Evolutionary conservation across 179 eudicot genomes (phyloP).

Genomic region (Spergularia azorica): DNA sequence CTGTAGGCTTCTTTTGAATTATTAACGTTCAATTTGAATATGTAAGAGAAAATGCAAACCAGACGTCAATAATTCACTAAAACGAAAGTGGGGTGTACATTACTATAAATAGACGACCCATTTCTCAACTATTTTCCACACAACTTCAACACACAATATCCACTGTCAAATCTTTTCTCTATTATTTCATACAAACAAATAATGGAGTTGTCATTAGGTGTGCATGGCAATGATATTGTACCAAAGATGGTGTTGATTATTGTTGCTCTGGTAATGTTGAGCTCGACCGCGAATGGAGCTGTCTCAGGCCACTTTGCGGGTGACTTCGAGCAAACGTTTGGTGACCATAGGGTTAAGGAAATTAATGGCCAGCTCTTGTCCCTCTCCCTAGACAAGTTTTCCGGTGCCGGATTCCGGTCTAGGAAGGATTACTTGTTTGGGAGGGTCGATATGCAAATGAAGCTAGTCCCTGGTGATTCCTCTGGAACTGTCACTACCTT

Average conservation of each 20-base stretch:
- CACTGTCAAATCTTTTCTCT: not conserved
- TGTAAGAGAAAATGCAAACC: too few species aligned
- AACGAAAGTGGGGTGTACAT: not conserved
- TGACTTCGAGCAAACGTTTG: conserved; percentile 44
- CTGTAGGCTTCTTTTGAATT: too few species aligned
- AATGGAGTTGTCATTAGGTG: conserved; percentile 4
- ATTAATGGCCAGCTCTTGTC: conserved; percentile 29
- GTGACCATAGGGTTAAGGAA: conserved; percentile 33
- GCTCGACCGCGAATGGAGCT: conserved; percentile 4
- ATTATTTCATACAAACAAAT: not conserved
- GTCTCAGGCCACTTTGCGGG: conserved; percentile 29
- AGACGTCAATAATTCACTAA: too few species aligned
- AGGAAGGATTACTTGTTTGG: conserved; percentile 45
- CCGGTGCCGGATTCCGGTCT: conserved; percentile 46
- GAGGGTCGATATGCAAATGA: conserved; percentile 46
- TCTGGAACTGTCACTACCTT: conserved; percentile 51
- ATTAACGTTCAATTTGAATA: too few species aligned
- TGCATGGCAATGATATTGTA: not conserved
- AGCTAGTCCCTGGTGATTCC: conserved; percentile 44
- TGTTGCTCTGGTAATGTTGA: not conserved
- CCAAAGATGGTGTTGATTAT: not conserved
- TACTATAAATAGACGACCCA: conserved; percentile 3
- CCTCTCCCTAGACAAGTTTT: conserved; percentile 37
- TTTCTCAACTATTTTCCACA: conserved; percentile 6
- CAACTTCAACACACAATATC: not conserved